Evolutionary conservation across 805 yeast genomes (phyloP).

Genomic region (Cyberlindnera maritima): DNA sequence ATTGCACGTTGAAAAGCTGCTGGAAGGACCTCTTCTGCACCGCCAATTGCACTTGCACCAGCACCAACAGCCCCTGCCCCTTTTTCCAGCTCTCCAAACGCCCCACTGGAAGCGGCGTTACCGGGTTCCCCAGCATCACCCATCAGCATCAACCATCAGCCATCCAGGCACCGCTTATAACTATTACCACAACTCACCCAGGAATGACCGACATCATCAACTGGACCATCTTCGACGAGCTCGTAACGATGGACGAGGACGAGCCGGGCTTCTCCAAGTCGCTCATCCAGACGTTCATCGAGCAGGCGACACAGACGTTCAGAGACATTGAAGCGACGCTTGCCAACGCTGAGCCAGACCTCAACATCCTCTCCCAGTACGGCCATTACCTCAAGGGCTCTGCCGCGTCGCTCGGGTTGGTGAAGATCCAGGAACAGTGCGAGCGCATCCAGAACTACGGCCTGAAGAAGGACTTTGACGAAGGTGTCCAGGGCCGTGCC

Average conservation of each 20-base stretch:
- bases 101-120: too few species aligned
- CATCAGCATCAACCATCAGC: too few species aligned
- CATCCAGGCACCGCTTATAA: too few species aligned
- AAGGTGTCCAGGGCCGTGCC: constrained; percentile 22
- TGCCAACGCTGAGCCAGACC: constrained; percentile 34
- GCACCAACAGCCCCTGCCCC: too few species aligned
- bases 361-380: constrained; percentile 61
- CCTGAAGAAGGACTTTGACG: constrained; percentile 34
- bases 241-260: constrained; percentile 94
- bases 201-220: constrained; percentile 62
- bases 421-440: constrained; percentile 79
- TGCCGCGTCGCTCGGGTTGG: constrained; percentile 89
- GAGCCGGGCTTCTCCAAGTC: constrained; percentile 85
- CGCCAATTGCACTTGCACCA: too few species aligned
- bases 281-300: constrained; percentile 79
- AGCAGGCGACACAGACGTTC: constrained; percentile 84
- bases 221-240: constrained; percentile 85
- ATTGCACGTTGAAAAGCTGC: too few species aligned
- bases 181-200: too few species aligned
- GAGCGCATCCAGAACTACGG: constrained; percentile 94
- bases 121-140: too few species aligned
- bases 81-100: too few species aligned
- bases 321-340: constrained; percentile 55
- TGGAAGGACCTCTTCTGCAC: too few species aligned
- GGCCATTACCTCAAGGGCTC: constrained; percentile 96